Evolutionary conservation across 2,329 filamentous ascomycete genomes (phyloP).

Genomic region (Cladosporium sp.): DNA sequence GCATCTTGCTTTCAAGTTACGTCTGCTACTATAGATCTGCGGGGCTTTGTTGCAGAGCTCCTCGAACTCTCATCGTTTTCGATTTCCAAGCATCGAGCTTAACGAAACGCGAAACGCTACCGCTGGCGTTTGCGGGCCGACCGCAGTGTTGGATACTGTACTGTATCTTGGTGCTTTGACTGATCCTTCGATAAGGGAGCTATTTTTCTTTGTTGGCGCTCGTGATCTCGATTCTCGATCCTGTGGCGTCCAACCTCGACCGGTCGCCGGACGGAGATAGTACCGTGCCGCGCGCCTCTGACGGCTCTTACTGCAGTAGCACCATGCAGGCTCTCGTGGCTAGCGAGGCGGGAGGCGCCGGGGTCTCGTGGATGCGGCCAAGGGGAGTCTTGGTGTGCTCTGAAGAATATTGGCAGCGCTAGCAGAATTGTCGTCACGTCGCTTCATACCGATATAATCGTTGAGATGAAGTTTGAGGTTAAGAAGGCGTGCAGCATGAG

Average conservation of each 20-base stretch:
- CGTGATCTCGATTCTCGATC: conserved; percentile 10
- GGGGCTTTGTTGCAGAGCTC: background rate
- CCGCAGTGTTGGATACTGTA: background rate
- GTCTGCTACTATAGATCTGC: conserved; percentile 6
- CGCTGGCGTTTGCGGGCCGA: background rate
- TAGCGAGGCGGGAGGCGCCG: conserved; percentile 15
- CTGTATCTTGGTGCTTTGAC: background rate
- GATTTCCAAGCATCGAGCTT: conserved; percentile 4
- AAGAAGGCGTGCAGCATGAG: background rate
- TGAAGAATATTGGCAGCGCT: conserved; percentile 13
- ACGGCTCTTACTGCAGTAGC: conserved; percentile 18
- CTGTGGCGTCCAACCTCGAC: background rate
- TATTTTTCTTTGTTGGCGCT: background rate
- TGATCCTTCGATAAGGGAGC: conserved; percentile 6
- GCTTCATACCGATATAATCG: conserved; percentile 3
- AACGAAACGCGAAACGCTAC: background rate
- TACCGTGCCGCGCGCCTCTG: conserved; percentile 14
- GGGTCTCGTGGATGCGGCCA: conserved; percentile 12
- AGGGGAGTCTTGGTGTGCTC: background rate
- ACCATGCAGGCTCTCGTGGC: conserved; percentile 7
- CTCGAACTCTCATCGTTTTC: conserved; percentile 8
- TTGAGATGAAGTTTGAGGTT: conserved; percentile 8
- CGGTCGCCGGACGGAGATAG: background rate
- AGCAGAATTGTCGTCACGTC: background rate
- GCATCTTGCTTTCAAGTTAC: background rate